Evolutionary conservation across 257 asterid genomes (phyloP).

Genomic region (Solanum sejunctum): DNA sequence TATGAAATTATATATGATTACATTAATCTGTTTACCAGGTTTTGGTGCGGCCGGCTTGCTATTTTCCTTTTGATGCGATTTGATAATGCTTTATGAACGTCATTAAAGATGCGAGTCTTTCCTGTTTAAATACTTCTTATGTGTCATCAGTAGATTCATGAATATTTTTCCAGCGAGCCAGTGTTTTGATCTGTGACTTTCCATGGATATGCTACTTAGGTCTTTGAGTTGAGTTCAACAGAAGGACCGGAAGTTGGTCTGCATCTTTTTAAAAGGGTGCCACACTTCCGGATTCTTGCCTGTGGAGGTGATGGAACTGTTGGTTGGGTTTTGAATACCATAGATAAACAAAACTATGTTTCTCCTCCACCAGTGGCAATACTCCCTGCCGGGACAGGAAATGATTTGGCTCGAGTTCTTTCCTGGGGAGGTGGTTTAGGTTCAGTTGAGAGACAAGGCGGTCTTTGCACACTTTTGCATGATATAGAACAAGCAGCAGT

Average conservation of each 20-base stretch:
- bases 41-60: background rate
- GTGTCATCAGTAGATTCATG: background rate
- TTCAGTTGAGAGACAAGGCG: conserved; percentile 97
- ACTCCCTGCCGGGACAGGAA: conserved; percentile 99
- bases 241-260: conserved; percentile 95
- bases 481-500: conserved; percentile 97
- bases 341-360: conserved; percentile 81
- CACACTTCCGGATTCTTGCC: conserved; percentile 83
- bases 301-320: conserved; percentile 99
- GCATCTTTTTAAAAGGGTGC: conserved; percentile 65
- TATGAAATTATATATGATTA: background rate
- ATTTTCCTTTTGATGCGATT: background rate
- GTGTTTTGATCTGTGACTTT: conserved; percentile 1
- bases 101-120: background rate
- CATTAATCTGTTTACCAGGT: background rate
- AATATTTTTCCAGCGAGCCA: background rate
- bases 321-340: conserved; percentile 87
- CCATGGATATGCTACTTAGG: conserved; percentile 21
- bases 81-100: background rate
- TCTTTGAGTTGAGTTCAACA: conserved; percentile 71
- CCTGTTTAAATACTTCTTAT: background rate
- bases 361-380: conserved; percentile 99
- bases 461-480: conserved; percentile 72
- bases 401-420: conserved; percentile 96
- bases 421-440: conserved; percentile 98